phyloP scores from a whole-genome alignment of 2,329 filamentous ascomycete species.

The Aspergillus sergii region DNA sequence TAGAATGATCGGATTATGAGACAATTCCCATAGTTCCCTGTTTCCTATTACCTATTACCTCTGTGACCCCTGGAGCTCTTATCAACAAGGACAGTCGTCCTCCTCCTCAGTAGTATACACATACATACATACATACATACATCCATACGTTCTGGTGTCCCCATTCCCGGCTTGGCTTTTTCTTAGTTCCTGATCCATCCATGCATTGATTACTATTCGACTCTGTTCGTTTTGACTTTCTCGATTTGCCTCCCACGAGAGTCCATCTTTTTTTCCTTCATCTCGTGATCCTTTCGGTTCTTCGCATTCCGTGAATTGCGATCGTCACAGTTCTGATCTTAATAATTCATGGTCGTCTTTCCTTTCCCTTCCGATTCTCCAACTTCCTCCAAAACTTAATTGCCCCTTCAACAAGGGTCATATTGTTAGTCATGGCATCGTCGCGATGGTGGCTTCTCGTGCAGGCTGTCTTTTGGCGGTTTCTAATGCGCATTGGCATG shows the following conservation, averaged over 20 bases:
- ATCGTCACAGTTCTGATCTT: not conserved
- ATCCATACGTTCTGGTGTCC: not conserved
- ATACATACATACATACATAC: no score
- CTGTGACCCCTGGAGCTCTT: no score
- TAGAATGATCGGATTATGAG: not conserved
- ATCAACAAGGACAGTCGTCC: no score
- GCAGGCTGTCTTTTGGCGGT: constrained; percentile 68
- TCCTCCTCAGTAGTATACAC: no score
- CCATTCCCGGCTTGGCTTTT: constrained; percentile 3
- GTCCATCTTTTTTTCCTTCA: not conserved
- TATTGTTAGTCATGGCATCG: constrained; percentile 26
- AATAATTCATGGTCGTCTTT: not conserved
- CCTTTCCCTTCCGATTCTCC: not conserved
- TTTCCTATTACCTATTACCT: no score
- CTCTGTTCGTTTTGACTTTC: not conserved
- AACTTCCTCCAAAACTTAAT: not conserved
- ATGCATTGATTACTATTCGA: not conserved
- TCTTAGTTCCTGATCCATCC: not conserved
- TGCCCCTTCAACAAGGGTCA: not conserved
- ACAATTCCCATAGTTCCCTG: not conserved
- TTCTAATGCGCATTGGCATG: constrained; percentile 71
- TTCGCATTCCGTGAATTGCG: not conserved
- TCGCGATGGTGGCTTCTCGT: constrained; percentile 63
- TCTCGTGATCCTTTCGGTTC: not conserved
- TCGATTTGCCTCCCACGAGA: constrained; percentile 1